phyloP scores from a whole-genome alignment of 73 alveolate genomes.

The Tetrahymena elliotti region DNA sequence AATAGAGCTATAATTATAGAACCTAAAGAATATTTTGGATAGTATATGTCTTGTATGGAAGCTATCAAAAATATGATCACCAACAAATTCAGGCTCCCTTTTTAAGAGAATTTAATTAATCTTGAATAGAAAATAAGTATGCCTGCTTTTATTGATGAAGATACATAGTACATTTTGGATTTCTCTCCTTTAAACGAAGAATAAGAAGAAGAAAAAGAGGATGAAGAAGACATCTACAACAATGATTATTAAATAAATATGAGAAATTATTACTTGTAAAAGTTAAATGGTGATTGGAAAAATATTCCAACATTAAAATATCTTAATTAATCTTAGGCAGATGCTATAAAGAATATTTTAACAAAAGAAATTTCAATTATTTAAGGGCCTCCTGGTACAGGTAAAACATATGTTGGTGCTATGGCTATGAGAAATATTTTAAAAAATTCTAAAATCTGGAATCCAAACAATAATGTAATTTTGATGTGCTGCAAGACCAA shows the following conservation, averaged over 20 bases:
- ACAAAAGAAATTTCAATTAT: conserved; percentile 57
- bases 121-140: not conserved
- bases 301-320: not conserved
- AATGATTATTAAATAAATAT: too few relatives aligned
- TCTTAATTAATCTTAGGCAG: conserved; percentile 51
- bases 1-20: not conserved
- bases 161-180: not conserved
- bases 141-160: not conserved
- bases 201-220: not conserved
- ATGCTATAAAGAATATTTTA: conserved; percentile 53
- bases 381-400: conserved; percentile 96
- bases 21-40: not conserved
- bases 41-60: not conserved
- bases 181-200: not conserved
- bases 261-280: not conserved
- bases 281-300: not conserved
- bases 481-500: conserved; percentile 20
- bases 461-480: not conserved
- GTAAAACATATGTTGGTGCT: conserved; percentile 82
- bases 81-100: not conserved
- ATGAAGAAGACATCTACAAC: not conserved
- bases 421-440: conserved; percentile 47
- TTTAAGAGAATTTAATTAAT: not conserved
- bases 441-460: conserved; percentile 33
- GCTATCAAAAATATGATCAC: not conserved